These are phyloP conservation scores for Leccinum huronense DNA, from an alignment of 1,284 basidiomycete species.

Conservation along the genomic window DNA sequence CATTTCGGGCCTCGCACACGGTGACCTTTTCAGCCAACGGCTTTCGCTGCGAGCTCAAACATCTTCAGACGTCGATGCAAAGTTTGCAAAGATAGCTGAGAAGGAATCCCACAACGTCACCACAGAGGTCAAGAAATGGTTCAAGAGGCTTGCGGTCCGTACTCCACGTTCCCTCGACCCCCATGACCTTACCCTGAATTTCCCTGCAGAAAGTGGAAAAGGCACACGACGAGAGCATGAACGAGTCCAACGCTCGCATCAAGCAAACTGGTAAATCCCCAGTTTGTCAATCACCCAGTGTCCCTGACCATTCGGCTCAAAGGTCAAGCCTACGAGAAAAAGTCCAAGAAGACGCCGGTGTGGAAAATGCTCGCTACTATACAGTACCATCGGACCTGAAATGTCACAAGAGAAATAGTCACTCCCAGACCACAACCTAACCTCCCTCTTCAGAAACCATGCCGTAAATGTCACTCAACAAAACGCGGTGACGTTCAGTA, in stretches of 20 bases:
- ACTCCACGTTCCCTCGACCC: neutral
- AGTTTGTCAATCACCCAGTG: neutral
- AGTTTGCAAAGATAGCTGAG: conserved; percentile 70
- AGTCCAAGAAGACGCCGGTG: conserved; percentile 70
- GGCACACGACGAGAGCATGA: conserved; percentile 67
- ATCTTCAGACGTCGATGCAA: conserved; percentile 70
- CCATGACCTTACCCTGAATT: conserved; percentile 4
- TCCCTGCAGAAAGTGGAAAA: conserved; percentile 70
- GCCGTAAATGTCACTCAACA: conserved; percentile 58
- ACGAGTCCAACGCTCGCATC: conserved; percentile 67
- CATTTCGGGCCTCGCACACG: neutral
- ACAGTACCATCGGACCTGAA: conserved; percentile 71
- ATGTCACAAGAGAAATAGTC: conserved; percentile 77
- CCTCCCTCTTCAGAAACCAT: conserved; percentile 55
- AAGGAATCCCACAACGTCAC: conserved; percentile 68
- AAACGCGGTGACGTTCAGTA: conserved; percentile 57
- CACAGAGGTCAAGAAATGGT: conserved; percentile 75
- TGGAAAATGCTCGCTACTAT: conserved; percentile 75
- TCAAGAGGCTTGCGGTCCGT: conserved; percentile 72
- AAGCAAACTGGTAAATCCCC: conserved; percentile 65
- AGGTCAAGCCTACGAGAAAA: conserved; percentile 75
- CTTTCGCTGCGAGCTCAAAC: conserved; percentile 57
- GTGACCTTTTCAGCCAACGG: conserved; percentile 48
- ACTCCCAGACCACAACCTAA: neutral
- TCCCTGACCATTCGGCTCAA: conserved; percentile 11